Evolutionary conservation across 1,284 basidiomycete genomes (phyloP), one percentile per base, ranked within the genome.

Genomic region (Bjerkandera adusta): DNA sequence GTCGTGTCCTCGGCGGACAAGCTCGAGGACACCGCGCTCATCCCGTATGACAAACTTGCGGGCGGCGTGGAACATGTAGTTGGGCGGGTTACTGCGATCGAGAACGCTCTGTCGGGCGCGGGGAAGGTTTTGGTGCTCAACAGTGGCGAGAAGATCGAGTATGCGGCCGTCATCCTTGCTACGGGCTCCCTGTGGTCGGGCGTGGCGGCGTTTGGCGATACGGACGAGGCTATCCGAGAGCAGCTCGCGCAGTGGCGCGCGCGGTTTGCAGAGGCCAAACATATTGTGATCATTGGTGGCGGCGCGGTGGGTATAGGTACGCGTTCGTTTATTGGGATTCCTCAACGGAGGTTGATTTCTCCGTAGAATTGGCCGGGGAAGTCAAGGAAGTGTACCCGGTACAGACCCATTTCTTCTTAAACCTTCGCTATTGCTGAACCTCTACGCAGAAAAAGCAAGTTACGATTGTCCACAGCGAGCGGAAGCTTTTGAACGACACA

Each of bases 251-350:
- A 60, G 1, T 79, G 75, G 73, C 67, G 76, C 27, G 54, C 57
- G 29, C 72, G 70, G 42, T 75, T 81, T 48, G 63, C 68, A 30
- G 61, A 64, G 1, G 77, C 81, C 1, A 65, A 68, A 24, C 69
- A 75, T 52, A 68, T 83, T 45, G 70, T 79, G 6, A 61, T 86
- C 30, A 77, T 71, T 5, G 85, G 83, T 25, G 83, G 79, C 30
- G 84, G 85, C 22, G 69, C 83, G 3, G 74, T 85, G 22, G 81
- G 79, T 6, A 62, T 76, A 41, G 84, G 83, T 83, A 48, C 49
- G 71, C 57, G 5, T 7, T 39, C 6, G 8, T 2, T 7, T 21
- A n/a, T 21, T 37, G 11, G 36, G 2, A 33, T 10, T 49, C 7
- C 11, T 11, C 22, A 18, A 36, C 38, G 36, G 30, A 18, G 18